phyloP scores from a whole-genome alignment of 257 asterid species.

The Solanum chiquidenum region DNA sequence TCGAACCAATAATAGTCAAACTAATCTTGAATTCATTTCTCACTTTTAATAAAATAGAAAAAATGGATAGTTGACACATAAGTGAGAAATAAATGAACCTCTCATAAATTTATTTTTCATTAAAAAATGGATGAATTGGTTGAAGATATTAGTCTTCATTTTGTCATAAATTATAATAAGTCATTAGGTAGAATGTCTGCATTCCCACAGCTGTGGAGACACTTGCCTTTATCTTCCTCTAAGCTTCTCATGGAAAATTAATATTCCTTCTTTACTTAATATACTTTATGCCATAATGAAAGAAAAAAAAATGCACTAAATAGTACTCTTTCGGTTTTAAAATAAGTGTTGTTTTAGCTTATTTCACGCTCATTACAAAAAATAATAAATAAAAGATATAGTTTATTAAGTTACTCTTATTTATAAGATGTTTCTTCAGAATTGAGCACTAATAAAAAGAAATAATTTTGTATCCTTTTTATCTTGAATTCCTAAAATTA shows the following conservation, averaged over 20 bases:
- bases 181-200: conserved; percentile 15
- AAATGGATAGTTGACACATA: not conserved
- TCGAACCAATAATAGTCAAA: not conserved
- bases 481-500: not conserved
- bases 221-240: not conserved
- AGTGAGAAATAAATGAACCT: not conserved
- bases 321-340: not conserved
- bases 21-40: not conserved
- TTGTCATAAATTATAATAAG: not conserved
- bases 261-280: not conserved
- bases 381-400: too few relatives aligned
- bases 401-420: accelerated
- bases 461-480: not conserved
- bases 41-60: not conserved
- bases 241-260: not conserved
- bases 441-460: not conserved
- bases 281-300: not conserved
- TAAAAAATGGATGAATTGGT: not conserved
- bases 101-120: not conserved
- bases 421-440: not conserved
- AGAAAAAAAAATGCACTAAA: not conserved
- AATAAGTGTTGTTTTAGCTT: not conserved
- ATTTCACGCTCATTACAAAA: not conserved
- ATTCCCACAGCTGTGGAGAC: conserved; percentile 21
- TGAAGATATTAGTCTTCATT: not conserved